phyloP scores from a whole-genome alignment of 768 basidiomycete species.

The Russula lepida region DNA sequence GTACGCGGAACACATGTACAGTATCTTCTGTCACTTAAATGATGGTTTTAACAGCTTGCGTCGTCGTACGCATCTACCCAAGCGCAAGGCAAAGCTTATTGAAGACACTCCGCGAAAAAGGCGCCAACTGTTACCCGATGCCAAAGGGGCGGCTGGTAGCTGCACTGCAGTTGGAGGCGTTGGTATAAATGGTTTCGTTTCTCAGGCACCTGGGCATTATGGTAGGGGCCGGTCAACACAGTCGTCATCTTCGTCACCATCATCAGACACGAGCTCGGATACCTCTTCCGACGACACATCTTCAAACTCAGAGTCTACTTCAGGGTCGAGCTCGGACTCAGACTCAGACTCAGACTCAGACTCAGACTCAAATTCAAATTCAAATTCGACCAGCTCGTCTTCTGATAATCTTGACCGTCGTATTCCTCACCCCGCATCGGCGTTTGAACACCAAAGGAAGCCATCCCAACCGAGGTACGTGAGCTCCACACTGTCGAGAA shows the following conservation, averaged over 20 bases:
- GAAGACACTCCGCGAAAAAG: conserved; percentile 6
- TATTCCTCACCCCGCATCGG: neutral
- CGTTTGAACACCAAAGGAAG: neutral
- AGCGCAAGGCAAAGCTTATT: conserved; percentile 1
- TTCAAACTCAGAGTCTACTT: conserved; percentile 24
- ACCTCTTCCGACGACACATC: conserved; percentile 21
- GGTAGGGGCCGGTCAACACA: neutral
- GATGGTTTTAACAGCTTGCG: neutral
- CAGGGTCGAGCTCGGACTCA: conserved; percentile 24
- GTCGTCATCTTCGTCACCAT: neutral
- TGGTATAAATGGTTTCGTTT: neutral
- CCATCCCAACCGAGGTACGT: conserved; percentile 6
- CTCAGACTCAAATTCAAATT: conserved; percentile 23
- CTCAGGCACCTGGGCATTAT: neutral
- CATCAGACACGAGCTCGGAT: conserved; percentile 1
- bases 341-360: conserved; percentile 18
- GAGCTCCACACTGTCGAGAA: no score
- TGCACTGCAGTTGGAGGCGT: neutral
- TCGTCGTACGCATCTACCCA: conserved; percentile 5
- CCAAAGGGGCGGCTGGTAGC: neutral
- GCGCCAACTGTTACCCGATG: neutral
- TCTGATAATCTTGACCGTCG: conserved; percentile 1
- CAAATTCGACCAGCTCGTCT: conserved; percentile 23
- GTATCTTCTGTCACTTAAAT: neutral
- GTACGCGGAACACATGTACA: neutral